phyloP scores from a whole-genome alignment of 371 early-diverging fungal species.

The Aphelidium insulamus region DNA sequence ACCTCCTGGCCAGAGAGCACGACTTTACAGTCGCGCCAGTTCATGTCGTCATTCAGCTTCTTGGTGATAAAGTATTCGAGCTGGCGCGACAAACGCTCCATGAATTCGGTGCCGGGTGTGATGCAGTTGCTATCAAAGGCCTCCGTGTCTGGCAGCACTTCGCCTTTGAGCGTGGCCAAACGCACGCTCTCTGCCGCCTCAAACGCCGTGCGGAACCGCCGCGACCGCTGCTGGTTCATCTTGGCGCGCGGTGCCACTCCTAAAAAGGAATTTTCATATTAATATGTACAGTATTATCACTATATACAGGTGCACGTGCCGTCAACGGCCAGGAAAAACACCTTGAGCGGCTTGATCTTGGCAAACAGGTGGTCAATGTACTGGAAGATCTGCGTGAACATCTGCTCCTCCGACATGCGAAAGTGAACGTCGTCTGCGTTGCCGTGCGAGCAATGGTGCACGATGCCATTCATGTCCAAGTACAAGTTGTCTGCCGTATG shows the following conservation, averaged over 20 bases:
- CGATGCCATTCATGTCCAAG: slow-evolving; percentile 50
- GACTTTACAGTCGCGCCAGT: slow-evolving; percentile 83
- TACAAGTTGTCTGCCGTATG: slow-evolving; percentile 35
- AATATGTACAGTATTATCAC: neutral
- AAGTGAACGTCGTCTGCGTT: slow-evolving; percentile 20
- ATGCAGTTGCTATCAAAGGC: slow-evolving; percentile 96
- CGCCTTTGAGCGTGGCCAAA: slow-evolving; percentile 34
- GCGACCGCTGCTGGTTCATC: slow-evolving; percentile 97
- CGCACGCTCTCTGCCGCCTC: slow-evolving; percentile 46
- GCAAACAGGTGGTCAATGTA: slow-evolving; percentile 30
- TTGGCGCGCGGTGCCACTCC: slow-evolving; percentile 98
- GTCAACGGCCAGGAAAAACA: slow-evolving; percentile 41
- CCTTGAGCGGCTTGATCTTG: slow-evolving; percentile 22
- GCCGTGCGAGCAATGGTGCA: slow-evolving; percentile 40
- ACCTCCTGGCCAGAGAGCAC: slow-evolving; percentile 11
- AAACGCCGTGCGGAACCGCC: slow-evolving; percentile 84
- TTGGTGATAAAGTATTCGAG: slow-evolving; percentile 76
- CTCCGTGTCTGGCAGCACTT: slow-evolving; percentile 40
- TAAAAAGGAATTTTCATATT: no score
- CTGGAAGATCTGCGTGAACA: slow-evolving; percentile 23
- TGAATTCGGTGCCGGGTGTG: slow-evolving; percentile 70
- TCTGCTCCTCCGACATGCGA: slow-evolving; percentile 24
- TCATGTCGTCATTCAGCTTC: slow-evolving; percentile 63
- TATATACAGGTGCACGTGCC: slow-evolving; percentile 7
- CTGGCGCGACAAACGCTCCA: slow-evolving; percentile 17